phyloP scores from a whole-genome alignment of 805 yeast species.

The Sugiyamaella qingdaonensis region DNA sequence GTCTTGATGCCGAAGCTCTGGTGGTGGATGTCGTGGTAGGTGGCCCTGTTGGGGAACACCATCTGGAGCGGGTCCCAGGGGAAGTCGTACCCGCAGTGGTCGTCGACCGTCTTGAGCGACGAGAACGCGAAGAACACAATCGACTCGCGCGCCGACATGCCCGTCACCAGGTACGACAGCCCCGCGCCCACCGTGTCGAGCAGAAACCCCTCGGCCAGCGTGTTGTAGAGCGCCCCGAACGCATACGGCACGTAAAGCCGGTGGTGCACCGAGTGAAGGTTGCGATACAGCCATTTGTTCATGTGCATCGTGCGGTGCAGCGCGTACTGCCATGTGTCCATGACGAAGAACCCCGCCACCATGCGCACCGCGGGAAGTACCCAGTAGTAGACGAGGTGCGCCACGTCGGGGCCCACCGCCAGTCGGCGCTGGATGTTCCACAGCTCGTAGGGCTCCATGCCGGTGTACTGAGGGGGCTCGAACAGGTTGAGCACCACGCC shows the following conservation, averaged over 20 bases:
- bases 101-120: constrained; percentile 95
- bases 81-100: constrained; percentile 95
- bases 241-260: constrained; percentile 94
- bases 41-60: constrained; percentile 90
- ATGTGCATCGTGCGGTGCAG: constrained; percentile 86
- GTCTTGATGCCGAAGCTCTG: constrained; percentile 92
- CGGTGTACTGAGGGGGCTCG: constrained; percentile 48
- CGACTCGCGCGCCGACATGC: constrained; percentile 72
- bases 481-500: constrained; percentile 54
- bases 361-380: constrained; percentile 60
- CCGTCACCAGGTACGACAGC: constrained; percentile 59
- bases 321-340: constrained; percentile 95
- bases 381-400: constrained; percentile 55
- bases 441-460: constrained; percentile 46
- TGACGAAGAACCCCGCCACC: constrained; percentile 58
- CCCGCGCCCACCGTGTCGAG: constrained; percentile 94
- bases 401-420: constrained; percentile 27
- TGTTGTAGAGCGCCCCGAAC: constrained; percentile 91
- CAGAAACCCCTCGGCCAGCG: constrained; percentile 88
- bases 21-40: constrained; percentile 96
- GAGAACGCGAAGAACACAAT: constrained; percentile 75
- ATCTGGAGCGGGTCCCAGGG: constrained; percentile 90
- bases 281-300: constrained; percentile 67
- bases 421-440: constrained; percentile 44
- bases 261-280: constrained; percentile 93